phyloP scores from a whole-genome alignment of 2,329 filamentous ascomycete species.

The Claviceps sorghi region DNA sequence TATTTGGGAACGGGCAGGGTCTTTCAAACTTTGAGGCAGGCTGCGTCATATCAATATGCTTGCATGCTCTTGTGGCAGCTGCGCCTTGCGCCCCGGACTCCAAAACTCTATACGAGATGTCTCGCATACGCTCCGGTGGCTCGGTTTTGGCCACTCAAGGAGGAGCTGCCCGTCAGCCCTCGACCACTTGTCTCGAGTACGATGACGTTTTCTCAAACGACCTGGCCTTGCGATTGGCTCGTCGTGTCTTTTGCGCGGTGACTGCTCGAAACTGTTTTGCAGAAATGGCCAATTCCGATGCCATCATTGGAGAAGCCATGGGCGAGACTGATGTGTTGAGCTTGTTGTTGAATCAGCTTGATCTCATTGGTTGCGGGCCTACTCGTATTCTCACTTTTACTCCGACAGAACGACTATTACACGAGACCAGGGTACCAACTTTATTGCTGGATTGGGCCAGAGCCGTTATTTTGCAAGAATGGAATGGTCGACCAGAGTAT shows the following conservation, averaged over 20 bases:
- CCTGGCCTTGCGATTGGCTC: constrained; percentile 43
- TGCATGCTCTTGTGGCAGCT: constrained; percentile 47
- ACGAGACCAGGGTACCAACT: constrained; percentile 42
- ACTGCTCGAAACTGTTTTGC: constrained; percentile 36
- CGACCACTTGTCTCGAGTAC: constrained; percentile 41
- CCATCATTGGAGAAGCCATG: constrained; percentile 16
- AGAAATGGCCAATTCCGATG: constrained; percentile 25
- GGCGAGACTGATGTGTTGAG: constrained; percentile 29
- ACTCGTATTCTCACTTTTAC: constrained; percentile 33
- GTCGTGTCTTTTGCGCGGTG: constrained; percentile 43
- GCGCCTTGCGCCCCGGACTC: constrained; percentile 35
- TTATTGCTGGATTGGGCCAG: constrained; percentile 57
- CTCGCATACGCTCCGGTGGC: constrained; percentile 42
- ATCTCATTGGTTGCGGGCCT: constrained; percentile 32
- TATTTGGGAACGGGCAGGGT: constrained; percentile 4
- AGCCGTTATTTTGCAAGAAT: constrained; percentile 61
- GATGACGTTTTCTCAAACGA: constrained; percentile 49
- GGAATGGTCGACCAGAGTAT: constrained; percentile 63
- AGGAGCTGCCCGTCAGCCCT: constrained; percentile 29
- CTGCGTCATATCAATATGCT: constrained; percentile 41
- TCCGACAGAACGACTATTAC: constrained; percentile 35
- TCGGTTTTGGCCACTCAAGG: constrained; percentile 33
- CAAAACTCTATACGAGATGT: constrained; percentile 41
- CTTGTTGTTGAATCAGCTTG: constrained; percentile 37
- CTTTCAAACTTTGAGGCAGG: constrained; percentile 34